Evolutionary conservation across 2,329 filamentous ascomycete genomes (phyloP).

Genomic region (Ascochyta pisi): DNA sequence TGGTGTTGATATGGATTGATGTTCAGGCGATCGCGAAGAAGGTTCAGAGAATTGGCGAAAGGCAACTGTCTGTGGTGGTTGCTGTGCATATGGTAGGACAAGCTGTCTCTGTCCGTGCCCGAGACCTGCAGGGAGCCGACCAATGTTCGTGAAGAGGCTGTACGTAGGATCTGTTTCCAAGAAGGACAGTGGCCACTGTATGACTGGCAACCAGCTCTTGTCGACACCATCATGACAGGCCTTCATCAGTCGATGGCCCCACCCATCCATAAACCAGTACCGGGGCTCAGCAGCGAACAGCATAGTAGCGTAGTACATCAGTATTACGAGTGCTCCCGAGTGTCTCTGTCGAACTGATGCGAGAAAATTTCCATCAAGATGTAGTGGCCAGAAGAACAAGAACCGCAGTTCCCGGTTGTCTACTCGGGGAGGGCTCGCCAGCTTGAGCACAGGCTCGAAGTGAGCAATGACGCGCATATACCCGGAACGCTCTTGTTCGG

Average conservation of each 20-base stretch:
- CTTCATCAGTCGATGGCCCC: slow-evolving; percentile 39
- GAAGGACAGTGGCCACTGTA: slow-evolving; percentile 39
- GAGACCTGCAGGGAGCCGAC: neutral
- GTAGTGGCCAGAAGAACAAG: slow-evolving; percentile 49
- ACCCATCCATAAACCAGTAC: slow-evolving; percentile 51
- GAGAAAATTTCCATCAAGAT: slow-evolving; percentile 43
- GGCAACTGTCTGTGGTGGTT: slow-evolving; percentile 6
- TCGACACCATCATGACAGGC: slow-evolving; percentile 32
- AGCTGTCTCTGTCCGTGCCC: neutral
- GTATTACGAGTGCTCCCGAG: slow-evolving; percentile 46
- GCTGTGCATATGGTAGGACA: slow-evolving; percentile 7
- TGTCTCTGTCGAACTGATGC: slow-evolving; percentile 39
- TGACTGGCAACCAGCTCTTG: slow-evolving; percentile 30
- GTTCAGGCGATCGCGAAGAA: neutral
- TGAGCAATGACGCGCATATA: slow-evolving; percentile 26
- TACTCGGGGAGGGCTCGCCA: slow-evolving; percentile 29
- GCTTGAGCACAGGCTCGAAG: slow-evolving; percentile 30
- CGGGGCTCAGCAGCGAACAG: slow-evolving; percentile 42
- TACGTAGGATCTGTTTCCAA: slow-evolving; percentile 18
- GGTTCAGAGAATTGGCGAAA: slow-evolving; percentile 5
- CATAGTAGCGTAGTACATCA: slow-evolving; percentile 50
- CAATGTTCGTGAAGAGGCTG: slow-evolving; percentile 4
- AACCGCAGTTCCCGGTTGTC: slow-evolving; percentile 47
- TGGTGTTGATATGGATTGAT: neutral
- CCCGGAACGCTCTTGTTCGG: slow-evolving; percentile 23